Base-by-base conservation (phyloP, 495 filamentous ascomycete genomes). In the Daldinia childiae region DNA sequence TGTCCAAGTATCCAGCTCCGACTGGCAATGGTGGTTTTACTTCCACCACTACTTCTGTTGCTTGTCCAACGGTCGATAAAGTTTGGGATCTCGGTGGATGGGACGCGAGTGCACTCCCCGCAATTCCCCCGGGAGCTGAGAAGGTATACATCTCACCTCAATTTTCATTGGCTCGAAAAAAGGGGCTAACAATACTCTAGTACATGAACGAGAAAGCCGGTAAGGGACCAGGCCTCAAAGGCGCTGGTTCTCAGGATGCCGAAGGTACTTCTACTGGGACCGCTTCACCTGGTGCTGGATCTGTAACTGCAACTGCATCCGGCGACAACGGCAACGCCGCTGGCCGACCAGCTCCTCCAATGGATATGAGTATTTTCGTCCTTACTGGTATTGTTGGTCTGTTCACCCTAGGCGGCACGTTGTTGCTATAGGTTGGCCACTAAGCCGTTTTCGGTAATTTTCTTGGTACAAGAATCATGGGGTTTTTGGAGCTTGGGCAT, bases 21-120 rank as follows among this genome's bases (percentile, higher is more conserved):
- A 76, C 77, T 17, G 95, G 92, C 58, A 83, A 93, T 73, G 95
- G 94, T 72, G 90, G 91, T 55, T 93, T 90, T 83, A 91, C 92
- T 77, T 77, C 84, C 58, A 89, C 84, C 54, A 90, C 92, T 39
- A 80, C 85, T 34, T 79, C 91, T 21, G 87, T 82, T 71, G 74
- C 82, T 9, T 98, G 95, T 84, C 95, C 95, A 0, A 79, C 82
- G 19, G 79, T 87, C 73, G 88, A 89, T 69, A 77, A 80, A 43
- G 88, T 86, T 73, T 98, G 94, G 93, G 85, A 94, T 43, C 91
- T 97, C 41, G 71, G 69, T 1, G 36, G 43, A 0, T 77, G 70
- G 70, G 85, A 83, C 67, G 77, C 78, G 17, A 82, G 81, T 62
- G 75, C 81, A 27, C 89, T 98, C 11, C 95, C 95, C 2, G 87